Conservation (phyloP, 108 stramenopile species). For the Skeletonema marinoi region DNA sequence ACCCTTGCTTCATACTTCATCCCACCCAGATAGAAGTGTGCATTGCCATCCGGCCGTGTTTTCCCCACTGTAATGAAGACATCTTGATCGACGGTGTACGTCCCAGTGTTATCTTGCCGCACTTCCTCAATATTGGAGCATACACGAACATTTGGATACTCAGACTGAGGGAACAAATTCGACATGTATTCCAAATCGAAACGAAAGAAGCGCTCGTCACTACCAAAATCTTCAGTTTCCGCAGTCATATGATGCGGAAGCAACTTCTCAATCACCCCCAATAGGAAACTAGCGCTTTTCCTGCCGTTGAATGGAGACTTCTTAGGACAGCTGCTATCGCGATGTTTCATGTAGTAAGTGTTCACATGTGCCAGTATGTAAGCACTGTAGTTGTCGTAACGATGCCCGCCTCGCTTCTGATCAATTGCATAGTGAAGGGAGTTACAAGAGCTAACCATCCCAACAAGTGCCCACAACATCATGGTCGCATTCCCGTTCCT, state of each 20-base stretch:
- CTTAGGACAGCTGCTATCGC: not conserved
- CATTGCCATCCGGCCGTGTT: not conserved
- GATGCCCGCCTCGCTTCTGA: not conserved
- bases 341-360: not conserved
- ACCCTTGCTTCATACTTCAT: slow-evolving; percentile 8
- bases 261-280: not conserved
- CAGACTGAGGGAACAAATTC: not conserved
- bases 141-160: not conserved
- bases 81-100: not conserved
- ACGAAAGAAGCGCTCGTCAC: not conserved
- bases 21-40: not conserved
- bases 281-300: not conserved
- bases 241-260: not conserved
- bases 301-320: not conserved
- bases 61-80: not conserved
- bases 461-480: not conserved
- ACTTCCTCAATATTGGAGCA: not conserved
- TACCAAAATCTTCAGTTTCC: not conserved
- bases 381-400: not conserved
- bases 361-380: not conserved
- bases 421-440: not conserved
- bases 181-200: not conserved
- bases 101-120: not conserved
- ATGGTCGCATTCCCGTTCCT: too few relatives aligned
- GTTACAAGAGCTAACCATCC: not conserved